phyloP scores from a whole-genome alignment of 2,329 filamentous ascomycete species.

The Neofusicoccum ribis region DNA sequence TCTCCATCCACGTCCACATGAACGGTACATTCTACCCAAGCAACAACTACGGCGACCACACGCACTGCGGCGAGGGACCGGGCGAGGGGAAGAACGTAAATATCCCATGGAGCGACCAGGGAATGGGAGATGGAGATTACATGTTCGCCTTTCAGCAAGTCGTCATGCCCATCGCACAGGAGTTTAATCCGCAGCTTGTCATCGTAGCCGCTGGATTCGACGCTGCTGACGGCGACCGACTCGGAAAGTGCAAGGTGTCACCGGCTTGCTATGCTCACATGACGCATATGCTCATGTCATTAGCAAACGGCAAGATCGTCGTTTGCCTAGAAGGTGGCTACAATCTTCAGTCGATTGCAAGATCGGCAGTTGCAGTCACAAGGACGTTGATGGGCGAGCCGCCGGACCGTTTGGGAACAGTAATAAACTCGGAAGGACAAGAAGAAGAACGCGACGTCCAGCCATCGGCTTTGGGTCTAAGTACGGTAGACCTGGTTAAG shows the following conservation, averaged over 20 bases:
- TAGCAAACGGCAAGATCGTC: conserved; percentile 84
- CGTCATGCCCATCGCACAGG: conserved; percentile 91
- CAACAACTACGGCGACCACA: conserved; percentile 58
- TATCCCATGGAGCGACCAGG: conserved; percentile 66
- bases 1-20: conserved; percentile 87
- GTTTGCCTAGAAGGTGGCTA: conserved; percentile 96
- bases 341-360: conserved; percentile 88
- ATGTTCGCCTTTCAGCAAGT: conserved; percentile 94
- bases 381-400: conserved; percentile 94
- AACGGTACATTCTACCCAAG: conserved; percentile 83
- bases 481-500: conserved; percentile 59
- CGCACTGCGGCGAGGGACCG: conserved; percentile 58
- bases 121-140: conserved; percentile 96
- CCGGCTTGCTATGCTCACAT: conserved; percentile 94
- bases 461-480: conserved; percentile 43
- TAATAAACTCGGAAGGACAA: too few relatives aligned
- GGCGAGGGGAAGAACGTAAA: conserved; percentile 67
- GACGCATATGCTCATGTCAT: conserved; percentile 98
- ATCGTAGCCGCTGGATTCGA: conserved; percentile 97
- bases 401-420: conserved; percentile 56
- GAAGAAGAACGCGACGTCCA: conserved; percentile 25
- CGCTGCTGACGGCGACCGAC: conserved; percentile 86
- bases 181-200: conserved; percentile 92
- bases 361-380: conserved; percentile 87
- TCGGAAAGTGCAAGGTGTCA: conserved; percentile 90